Conservation (phyloP, 768 basidiomycete species). For the Tricholoma saponaceum region DNA sequence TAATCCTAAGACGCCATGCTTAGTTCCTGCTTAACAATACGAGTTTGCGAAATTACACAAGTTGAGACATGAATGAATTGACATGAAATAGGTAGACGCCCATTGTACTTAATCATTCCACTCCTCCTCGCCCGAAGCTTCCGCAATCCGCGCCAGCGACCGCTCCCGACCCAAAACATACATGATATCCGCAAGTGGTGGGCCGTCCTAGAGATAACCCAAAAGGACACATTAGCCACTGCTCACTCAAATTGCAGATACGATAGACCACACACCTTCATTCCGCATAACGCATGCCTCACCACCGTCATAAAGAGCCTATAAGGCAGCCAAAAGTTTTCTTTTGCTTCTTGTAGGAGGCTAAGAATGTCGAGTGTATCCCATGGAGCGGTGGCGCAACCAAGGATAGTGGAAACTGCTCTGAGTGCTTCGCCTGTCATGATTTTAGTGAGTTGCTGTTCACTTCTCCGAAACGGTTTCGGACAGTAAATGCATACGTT, state of each 20-base stretch:
- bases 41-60: not conserved
- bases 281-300: conserved; percentile 75
- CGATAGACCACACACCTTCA: conserved; percentile 56
- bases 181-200: conserved; percentile 42
- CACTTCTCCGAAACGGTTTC: not conserved
- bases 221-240: not conserved
- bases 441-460: not conserved
- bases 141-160: conserved; percentile 31
- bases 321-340: conserved; percentile 32
- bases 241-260: not conserved
- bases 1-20: too few species aligned
- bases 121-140: not conserved
- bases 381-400: conserved; percentile 33
- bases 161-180: conserved; percentile 38
- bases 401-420: conserved; percentile 26
- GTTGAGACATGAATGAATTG: not conserved
- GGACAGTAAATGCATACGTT: conserved; percentile 31
- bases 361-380: conserved; percentile 29
- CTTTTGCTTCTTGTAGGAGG: conserved; percentile 42
- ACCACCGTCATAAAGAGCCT: conserved; percentile 69
- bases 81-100: too few species aligned
- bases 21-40: too few species aligned
- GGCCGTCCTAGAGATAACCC: conserved; percentile 38
- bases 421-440: conserved; percentile 28
- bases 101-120: not conserved